Evolutionary conservation across 2,329 filamentous ascomycete genomes (phyloP), one percentile per base, ranked within the genome.

Genomic region (Verticillium isaacii): DNA sequence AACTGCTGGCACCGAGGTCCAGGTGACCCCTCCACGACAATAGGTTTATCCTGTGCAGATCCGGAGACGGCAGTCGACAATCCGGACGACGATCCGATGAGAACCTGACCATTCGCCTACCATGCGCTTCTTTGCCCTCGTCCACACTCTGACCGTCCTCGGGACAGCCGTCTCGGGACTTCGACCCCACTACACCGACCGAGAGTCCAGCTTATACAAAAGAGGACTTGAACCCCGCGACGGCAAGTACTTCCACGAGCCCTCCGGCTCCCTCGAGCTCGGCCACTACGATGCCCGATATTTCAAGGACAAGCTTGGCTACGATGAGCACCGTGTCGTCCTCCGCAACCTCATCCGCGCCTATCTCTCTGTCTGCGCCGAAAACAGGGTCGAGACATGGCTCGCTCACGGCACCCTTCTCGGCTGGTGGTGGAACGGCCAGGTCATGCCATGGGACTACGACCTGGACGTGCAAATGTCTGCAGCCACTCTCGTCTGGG

Each of bases 351-450:
- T 95, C 66, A 84, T 93, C 66, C 85, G 87, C 65, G 88, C 90
- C 59, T 95, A 95, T 75, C 82, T 95, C 55, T 80, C 81, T 56
- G 87, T 85, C 61, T 89, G 91, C 73, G 78, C 80, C 55, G 78
- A 83, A 19, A 80, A 88, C 60, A 84, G 85, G 7, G 76, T 92
- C 64, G 90, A 94, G 75, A 94, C 92, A 0, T 95, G 92, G 92
- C 86, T 96, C 63, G 91, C 92, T 45, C 92, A 96, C 73, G 92
- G 92, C 57, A 93, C 91, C 5, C 77, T 95, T 58, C 78, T 96
- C 25, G 92, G 91, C 14, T 96, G 92, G 92, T 95, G 90, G 90
- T 96, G 92, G 92, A 94, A 92, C 72, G 83, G 80, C 52, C 77
- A 86, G 75, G 87, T 91, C 71, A 86, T 93, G 77, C 90, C 91